phyloP scores from a whole-genome alignment of 768 basidiomycete genomes.

The Steccherinum ochraceum region DNA sequence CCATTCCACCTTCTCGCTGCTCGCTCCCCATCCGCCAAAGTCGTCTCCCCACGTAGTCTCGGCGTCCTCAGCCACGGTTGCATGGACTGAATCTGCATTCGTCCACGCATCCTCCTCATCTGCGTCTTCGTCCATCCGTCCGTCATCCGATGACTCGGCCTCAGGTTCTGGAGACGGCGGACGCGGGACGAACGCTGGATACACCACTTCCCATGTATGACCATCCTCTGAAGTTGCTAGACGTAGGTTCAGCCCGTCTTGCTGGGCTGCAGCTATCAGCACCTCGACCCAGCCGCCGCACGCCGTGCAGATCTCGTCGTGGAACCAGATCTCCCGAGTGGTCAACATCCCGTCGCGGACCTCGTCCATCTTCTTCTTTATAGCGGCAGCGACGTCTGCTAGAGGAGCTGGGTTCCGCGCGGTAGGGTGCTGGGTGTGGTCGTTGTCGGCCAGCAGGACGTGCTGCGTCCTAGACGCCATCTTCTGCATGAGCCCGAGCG shows the following conservation, averaged over 20 bases:
- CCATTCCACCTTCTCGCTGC: no score
- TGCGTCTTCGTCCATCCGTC: conserved; percentile 6
- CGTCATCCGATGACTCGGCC: not conserved
- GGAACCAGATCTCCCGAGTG: conserved; percentile 36
- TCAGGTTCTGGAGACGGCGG: not conserved
- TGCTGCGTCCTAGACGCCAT: conserved; percentile 28
- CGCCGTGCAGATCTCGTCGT: conserved; percentile 36
- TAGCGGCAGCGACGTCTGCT: conserved; percentile 40
- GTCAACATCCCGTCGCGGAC: conserved; percentile 43
- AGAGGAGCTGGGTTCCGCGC: conserved; percentile 37
- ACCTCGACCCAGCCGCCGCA: conserved; percentile 63
- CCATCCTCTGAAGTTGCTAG: conserved; percentile 8
- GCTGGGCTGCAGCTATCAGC: conserved; percentile 38
- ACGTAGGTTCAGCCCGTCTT: conserved; percentile 19
- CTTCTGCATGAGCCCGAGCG: conserved; percentile 9
- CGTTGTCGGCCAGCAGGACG: conserved; percentile 38
- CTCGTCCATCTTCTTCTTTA: conserved; percentile 50
- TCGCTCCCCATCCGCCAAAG: no score
- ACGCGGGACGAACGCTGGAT: conserved; percentile 17
- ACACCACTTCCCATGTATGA: conserved; percentile 23
- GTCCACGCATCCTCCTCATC: conserved; percentile 20
- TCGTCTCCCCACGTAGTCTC: no score
- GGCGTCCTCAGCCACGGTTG: not conserved
- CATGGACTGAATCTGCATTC: not conserved
- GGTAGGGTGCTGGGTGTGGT: conserved; percentile 44